Evolutionary conservation across 106 monocot species (phyloP), one percentile per base, ranked within the genome.

Genomic region (Acorus calamus): DNA sequence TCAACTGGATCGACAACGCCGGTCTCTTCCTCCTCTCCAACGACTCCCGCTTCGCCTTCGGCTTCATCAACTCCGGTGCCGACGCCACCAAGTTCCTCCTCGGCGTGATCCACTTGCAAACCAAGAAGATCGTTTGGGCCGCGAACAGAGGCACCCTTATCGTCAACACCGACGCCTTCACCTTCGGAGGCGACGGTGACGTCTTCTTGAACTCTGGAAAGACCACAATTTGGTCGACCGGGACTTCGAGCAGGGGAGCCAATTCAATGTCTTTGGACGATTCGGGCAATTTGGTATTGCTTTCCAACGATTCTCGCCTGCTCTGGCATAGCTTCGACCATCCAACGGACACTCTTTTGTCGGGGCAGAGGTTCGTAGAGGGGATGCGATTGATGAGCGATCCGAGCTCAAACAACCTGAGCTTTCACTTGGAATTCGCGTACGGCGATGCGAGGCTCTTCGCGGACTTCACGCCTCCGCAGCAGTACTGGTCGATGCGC

Each of bases 321-420:
- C 52, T 84, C 5, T 92, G 92, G 92, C 87, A 87, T 66, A 92
- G 92, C 57, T 92, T 92, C 65, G 59, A 62, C 52, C 60, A 79
- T 66, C 91, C 91, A 2, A 84, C 86, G 0, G 78, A 91, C 55
- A 86, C 86, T 8, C 73, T 92, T 42, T 63, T 92, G 3, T 81
- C 87, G 8, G 67, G 63, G 2, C 92, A 92, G 77, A 81, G 11
- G 11, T 84, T 92, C 60, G 44, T 49, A 0, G 66, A 79, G 4
- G 84, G 81, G 47, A 92, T 82, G 81, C 49, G 8, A 28, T 77
- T 92, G 11, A 56, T 72, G 9, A 82, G 80, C 64, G 62, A 68
- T 0, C 68, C 74, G 11, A 66, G 56, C 46, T 7, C 2, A 47
- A 14, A 64, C 8, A 77, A 72, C 57, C 44, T 76, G 64, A 76